Evolutionary conservation across 2,329 filamentous ascomycete species (phyloP).

Genomic region (Zymoseptoria crescenta): DNA sequence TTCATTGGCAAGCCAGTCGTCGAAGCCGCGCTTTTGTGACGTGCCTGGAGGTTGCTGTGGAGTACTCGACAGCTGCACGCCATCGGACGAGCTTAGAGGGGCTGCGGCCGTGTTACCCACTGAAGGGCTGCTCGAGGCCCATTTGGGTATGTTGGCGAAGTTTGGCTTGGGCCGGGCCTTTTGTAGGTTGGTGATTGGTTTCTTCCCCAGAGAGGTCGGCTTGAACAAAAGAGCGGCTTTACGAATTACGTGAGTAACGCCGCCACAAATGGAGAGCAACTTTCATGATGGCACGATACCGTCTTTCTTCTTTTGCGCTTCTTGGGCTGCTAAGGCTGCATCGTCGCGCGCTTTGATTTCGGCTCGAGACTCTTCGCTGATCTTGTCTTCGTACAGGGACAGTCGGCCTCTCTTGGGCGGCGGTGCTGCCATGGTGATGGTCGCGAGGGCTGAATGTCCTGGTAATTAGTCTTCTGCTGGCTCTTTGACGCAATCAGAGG

Average conservation of each 20-base stretch:
- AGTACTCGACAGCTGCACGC: slow-evolving; percentile 15
- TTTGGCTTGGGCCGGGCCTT: slow-evolving; percentile 56
- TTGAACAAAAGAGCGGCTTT: slow-evolving; percentile 71
- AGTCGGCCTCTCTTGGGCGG: background rate
- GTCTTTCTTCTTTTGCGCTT: slow-evolving; percentile 49
- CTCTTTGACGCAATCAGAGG: background rate
- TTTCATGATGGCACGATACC: slow-evolving; percentile 44
- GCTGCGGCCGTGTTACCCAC: slow-evolving; percentile 18
- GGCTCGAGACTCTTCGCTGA: slow-evolving; percentile 52
- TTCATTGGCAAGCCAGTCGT: slow-evolving; percentile 80
- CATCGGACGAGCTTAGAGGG: slow-evolving; percentile 19
- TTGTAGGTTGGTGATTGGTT: slow-evolving; percentile 48
- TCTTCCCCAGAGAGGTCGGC: slow-evolving; percentile 56
- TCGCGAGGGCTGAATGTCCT: background rate
- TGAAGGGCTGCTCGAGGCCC: slow-evolving; percentile 20
- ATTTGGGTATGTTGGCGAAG: slow-evolving; percentile 34
- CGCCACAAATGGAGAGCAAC: slow-evolving; percentile 29
- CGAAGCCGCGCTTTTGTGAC: slow-evolving; percentile 50
- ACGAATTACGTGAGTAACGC: slow-evolving; percentile 41
- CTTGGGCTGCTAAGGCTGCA: slow-evolving; percentile 42
- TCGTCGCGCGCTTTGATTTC: slow-evolving; percentile 54
- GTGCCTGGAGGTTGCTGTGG: slow-evolving; percentile 23
- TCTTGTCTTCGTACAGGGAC: slow-evolving; percentile 59
- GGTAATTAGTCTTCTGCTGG: background rate
- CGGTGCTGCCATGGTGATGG: background rate